Base-by-base conservation (phyloP, 2,329 filamentous ascomycete species). In the Fusarium verticillioides region DNA sequence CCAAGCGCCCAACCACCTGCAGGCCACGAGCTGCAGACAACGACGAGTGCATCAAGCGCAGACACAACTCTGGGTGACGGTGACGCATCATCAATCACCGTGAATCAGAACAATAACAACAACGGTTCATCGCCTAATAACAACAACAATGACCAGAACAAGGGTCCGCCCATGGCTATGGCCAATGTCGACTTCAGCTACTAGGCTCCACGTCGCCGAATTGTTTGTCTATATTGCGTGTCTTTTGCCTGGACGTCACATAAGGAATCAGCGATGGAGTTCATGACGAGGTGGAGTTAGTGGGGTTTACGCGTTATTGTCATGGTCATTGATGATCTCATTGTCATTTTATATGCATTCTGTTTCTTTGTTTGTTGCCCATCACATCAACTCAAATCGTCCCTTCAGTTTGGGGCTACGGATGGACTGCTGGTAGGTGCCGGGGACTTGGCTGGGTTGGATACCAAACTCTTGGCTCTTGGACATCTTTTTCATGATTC, bases 101-200 rank as follows among this genome's bases (percentile, higher is more conserved):
- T 81, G 76, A 69, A 82, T 74, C 68, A 81, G 50, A 78, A 77
- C 76, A 78, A 75, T 75, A 74, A 79, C 42, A 80, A 78, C 47
- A 77, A 78, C 44, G 76, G 60, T 54, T 46, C 80, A 57, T 79
- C 81, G 71, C 73, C 79, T 43, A 78, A 83, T 32, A 75, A 63
- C 69, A 72, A 74, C 6, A 72, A 74, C 69, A 66, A 74, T 30
- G 85, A 87, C 76, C 86, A 90, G 84, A 82, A 85, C 84, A 82
- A 85, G 70, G 74, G 78, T 26, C 75, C 87, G 43, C 84, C 87
- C 69, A 83, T 91, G 82, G 88, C 87, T 63, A 85, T 91, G 82
- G 89, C 87, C 67, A 85, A 88, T 78, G 87, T 91, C 74, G 89
- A 91, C 81, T 88, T 91, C 72, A 90, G 86, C 80, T 91, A 91